These are phyloP conservation scores for Steccherinum ochraceum DNA, from an alignment of 768 basidiomycete species.

Conservation along the genomic window DNA sequence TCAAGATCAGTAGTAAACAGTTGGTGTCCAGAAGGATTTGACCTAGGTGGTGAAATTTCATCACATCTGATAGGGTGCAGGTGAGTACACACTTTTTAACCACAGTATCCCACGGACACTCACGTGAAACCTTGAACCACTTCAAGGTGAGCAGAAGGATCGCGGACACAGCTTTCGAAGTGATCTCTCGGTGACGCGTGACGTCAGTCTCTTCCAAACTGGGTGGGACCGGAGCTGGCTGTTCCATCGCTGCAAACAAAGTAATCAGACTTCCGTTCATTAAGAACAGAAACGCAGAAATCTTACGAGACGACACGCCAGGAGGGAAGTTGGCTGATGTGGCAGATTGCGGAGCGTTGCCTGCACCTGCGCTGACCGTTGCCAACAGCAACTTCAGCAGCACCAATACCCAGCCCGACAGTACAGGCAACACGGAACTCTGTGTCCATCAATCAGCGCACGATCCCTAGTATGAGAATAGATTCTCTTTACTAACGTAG, in stretches of 20 bases:
- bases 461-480: too few species aligned
- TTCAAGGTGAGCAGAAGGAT: conserved; percentile 86
- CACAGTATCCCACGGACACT: conserved; percentile 25
- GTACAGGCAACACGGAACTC: conserved; percentile 76
- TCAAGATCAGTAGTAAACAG: conserved; percentile 85
- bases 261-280: neutral
- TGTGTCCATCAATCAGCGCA: too few species aligned
- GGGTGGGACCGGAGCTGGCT: conserved; percentile 56
- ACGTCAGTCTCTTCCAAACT: conserved; percentile 91
- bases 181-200: conserved; percentile 93
- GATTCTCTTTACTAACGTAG: conserved; percentile 49
- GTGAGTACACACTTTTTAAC: neutral
- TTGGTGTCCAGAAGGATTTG: conserved; percentile 94
- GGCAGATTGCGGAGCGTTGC: conserved; percentile 59
- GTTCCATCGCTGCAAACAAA: conserved; percentile 46
- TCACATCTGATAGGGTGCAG: conserved; percentile 58
- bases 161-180: conserved; percentile 94
- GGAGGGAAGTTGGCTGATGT: conserved; percentile 69
- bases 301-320: conserved; percentile 59
- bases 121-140: conserved; percentile 99
- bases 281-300: neutral
- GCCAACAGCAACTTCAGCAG: conserved; percentile 88
- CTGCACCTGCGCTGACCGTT: conserved; percentile 78
- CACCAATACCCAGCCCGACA: conserved; percentile 90
- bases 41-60: conserved; percentile 99